phyloP scores from a whole-genome alignment of 2,329 filamentous ascomycete genomes.

The Orbilia oligospora region DNA sequence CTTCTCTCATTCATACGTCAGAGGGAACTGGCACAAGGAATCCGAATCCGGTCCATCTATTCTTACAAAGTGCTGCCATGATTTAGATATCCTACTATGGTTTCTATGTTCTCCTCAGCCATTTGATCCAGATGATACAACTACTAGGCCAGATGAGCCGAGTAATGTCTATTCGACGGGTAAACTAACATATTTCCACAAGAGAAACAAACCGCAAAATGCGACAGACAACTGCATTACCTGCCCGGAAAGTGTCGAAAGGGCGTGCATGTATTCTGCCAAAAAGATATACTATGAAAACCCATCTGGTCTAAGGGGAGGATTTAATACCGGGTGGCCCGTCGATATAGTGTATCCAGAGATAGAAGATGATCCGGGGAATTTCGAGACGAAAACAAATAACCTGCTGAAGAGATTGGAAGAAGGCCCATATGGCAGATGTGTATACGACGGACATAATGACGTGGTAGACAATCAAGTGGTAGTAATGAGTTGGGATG shows the following conservation, averaged over 20 bases:
- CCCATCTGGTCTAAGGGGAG: conserved; percentile 73
- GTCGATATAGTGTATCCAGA: conserved; percentile 91
- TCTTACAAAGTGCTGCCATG: conserved; percentile 95
- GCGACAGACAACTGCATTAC: conserved; percentile 87
- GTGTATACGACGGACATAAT: conserved; percentile 93
- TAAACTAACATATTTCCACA: conserved; percentile 82
- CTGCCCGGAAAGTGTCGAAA: conserved; percentile 76
- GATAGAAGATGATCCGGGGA: conserved; percentile 78
- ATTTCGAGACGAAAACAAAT: conserved; percentile 70
- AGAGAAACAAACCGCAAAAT: conserved; percentile 78
- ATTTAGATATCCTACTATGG: conserved; percentile 94
- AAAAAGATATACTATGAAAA: conserved; percentile 84
- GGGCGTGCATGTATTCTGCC: conserved; percentile 86
- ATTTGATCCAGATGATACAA: conserved; percentile 65
- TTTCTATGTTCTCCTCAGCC: conserved; percentile 81
- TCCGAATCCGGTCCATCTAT: conserved; percentile 83
- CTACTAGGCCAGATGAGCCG: conserved; percentile 76
- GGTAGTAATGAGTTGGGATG: conserved; percentile 89
- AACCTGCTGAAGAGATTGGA: conserved; percentile 65
- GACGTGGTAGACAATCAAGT: conserved; percentile 93
- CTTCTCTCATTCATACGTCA: conserved; percentile 89
- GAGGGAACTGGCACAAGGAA: conserved; percentile 91
- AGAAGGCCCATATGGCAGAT: conserved; percentile 81
- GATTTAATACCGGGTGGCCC: conserved; percentile 80
- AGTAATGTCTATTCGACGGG: conserved; percentile 82